Conservation (phyloP, 2,329 filamentous ascomycete genomes). For the Epichloe sylvatica region DNA sequence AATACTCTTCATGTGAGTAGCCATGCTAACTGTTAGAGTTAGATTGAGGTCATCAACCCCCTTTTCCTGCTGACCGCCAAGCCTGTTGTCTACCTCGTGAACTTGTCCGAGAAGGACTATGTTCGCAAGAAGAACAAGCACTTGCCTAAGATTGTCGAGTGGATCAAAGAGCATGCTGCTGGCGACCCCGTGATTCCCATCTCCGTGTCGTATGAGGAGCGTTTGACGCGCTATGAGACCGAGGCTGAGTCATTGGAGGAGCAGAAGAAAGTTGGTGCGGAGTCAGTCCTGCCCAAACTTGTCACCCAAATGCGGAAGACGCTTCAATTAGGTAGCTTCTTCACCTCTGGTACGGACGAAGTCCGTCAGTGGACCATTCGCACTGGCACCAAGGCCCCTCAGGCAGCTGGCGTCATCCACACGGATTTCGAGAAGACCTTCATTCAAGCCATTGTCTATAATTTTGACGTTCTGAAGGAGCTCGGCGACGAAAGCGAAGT, state of each 20-base stretch:
- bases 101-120: constrained; percentile 93
- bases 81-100: constrained; percentile 92
- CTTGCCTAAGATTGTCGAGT: constrained; percentile 81
- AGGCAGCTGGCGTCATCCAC: constrained; percentile 95
- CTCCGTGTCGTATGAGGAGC: constrained; percentile 86
- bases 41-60: constrained; percentile 97
- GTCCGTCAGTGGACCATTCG: constrained; percentile 97
- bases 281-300: constrained; percentile 83
- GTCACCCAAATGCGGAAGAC: constrained; percentile 86
- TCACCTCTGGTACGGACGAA: constrained; percentile 91
- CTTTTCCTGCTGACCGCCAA: constrained; percentile 91
- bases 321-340: constrained; percentile 85
- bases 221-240: constrained; percentile 64
- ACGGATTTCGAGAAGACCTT: constrained; percentile 99
- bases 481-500: constrained; percentile 77
- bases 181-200: constrained; percentile 89
- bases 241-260: constrained; percentile 70
- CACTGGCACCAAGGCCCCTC: constrained; percentile 90
- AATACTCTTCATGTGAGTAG: constrained; percentile 1
- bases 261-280: constrained; percentile 74
- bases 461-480: constrained; percentile 69
- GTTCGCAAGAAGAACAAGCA: constrained; percentile 99
- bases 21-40: constrained; percentile 11
- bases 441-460: constrained; percentile 92
- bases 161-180: constrained; percentile 81